These are phyloP conservation scores for Phytophthora citrophthora DNA, from an alignment of 352 stramenopile genomes.

Conservation along the genomic window DNA sequence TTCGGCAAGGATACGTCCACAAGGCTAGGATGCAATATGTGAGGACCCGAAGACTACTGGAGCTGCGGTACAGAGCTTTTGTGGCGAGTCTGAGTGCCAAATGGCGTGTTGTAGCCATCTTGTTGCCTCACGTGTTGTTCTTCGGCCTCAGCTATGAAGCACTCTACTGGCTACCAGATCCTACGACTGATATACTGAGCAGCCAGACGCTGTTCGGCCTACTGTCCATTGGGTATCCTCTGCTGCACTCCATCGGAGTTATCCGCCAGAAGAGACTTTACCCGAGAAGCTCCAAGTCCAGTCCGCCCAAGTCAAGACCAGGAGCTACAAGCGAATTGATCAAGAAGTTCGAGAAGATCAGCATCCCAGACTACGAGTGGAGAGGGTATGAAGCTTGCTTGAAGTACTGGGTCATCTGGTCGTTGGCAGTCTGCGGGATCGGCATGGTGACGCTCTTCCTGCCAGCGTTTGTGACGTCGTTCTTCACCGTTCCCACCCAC, in stretches of 20 bases:
- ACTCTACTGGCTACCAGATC: slow-evolving; percentile 57
- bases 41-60: slow-evolving; percentile 49
- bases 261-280: slow-evolving; percentile 64
- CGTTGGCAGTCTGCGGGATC: slow-evolving; percentile 47
- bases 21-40: slow-evolving; percentile 61
- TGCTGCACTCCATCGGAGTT: slow-evolving; percentile 68
- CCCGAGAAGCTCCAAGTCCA: slow-evolving; percentile 33
- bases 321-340: slow-evolving; percentile 27
- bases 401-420: slow-evolving; percentile 89
- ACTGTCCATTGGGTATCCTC: slow-evolving; percentile 68
- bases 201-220: slow-evolving; percentile 66
- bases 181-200: slow-evolving; percentile 55
- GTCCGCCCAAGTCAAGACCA: slow-evolving; percentile 7
- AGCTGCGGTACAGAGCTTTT: slow-evolving; percentile 74
- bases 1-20: slow-evolving; percentile 73
- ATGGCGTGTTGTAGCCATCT: slow-evolving; percentile 62
- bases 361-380: slow-evolving; percentile 60
- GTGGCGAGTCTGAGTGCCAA: slow-evolving; percentile 73
- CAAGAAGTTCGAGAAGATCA: slow-evolving; percentile 42
- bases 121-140: slow-evolving; percentile 73
- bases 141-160: slow-evolving; percentile 64
- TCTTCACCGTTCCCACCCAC: slow-evolving; percentile 59
- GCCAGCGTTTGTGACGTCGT: slow-evolving; percentile 62
- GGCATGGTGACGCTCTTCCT: slow-evolving; percentile 73
- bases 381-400: slow-evolving; percentile 75